Conservation (phyloP, 805 yeast species). For the Saccharomyces jurei region DNA sequence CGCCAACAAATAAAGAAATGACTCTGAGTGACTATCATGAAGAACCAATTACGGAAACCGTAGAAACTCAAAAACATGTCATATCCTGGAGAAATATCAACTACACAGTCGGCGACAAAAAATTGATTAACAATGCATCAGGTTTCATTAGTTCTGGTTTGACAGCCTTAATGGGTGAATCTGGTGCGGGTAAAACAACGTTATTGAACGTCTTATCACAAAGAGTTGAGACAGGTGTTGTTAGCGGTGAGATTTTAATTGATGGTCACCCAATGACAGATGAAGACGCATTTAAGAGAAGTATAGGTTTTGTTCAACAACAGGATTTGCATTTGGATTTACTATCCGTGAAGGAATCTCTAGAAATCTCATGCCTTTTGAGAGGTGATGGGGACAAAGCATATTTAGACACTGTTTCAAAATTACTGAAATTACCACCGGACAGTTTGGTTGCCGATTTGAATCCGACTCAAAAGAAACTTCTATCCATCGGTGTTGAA, state of each 20-base stretch:
- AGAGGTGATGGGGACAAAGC: conserved; percentile 33
- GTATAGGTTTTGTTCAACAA: conserved; percentile 53
- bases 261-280: conserved; percentile 42
- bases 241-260: conserved; percentile 51
- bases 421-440: conserved; percentile 36
- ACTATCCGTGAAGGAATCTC: conserved; percentile 46
- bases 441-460: conserved; percentile 43
- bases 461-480: conserved; percentile 48
- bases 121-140: conserved; percentile 38
- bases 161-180: conserved; percentile 55
- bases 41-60: background rate
- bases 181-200: conserved; percentile 62
- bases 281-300: conserved; percentile 40
- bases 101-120: conserved; percentile 39
- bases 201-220: conserved; percentile 46
- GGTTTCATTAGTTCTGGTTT: conserved; percentile 68
- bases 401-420: conserved; percentile 32
- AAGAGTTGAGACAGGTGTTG: conserved; percentile 46
- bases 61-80: conserved; percentile 34
- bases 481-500: conserved; percentile 48
- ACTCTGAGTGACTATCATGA: background rate
- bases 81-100: conserved; percentile 57
- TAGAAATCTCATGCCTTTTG: conserved; percentile 43
- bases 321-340: conserved; percentile 48
- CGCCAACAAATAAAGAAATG: background rate